Percentiles rank a stretch among this genome's conserved stretches.
These are phyloP conservation scores for Anthoceros angustus DNA, from an alignment of 225 moss, liverwort and hornwort species.

Conservation along the genomic window DNA sequence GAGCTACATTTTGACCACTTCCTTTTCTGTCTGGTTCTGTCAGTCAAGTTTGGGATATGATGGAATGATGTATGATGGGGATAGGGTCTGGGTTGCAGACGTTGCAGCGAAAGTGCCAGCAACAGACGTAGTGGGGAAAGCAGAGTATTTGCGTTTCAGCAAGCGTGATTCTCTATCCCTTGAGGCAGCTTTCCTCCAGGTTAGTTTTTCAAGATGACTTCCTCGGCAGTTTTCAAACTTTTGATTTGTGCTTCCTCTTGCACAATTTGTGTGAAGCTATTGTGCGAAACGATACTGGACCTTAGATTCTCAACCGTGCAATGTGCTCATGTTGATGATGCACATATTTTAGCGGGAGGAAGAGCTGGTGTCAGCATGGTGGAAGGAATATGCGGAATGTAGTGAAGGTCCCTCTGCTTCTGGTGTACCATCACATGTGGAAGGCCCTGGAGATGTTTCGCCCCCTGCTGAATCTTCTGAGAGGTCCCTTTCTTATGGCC, in stretches of 20 bases:
- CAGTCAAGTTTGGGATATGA: background rate
- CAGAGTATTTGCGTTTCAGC: constrained; percentile 92
- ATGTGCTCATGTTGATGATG: constrained; percentile 1
- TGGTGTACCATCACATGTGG: constrained; percentile 13
- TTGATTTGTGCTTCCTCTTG: no score
- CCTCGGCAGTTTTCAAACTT: no score
- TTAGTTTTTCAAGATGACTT: constrained; percentile 12
- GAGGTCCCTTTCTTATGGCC: background rate
- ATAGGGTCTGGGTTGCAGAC: constrained; percentile 39
- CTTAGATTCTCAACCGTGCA: no score
- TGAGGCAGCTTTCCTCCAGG: constrained; percentile 95
- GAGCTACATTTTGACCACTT: background rate
- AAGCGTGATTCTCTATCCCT: constrained; percentile 73
- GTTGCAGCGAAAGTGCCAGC: constrained; percentile 79
- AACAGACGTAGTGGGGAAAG: constrained; percentile 75
- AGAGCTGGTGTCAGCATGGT: constrained; percentile 89
- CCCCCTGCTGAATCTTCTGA: constrained; percentile 13
- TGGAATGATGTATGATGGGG: constrained; percentile 1
- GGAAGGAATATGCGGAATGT: constrained; percentile 93
- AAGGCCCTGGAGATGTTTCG: constrained; percentile 17
- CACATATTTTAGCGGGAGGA: constrained; percentile 56
- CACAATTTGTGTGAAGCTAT: background rate
- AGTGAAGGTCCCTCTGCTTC: constrained; percentile 68
- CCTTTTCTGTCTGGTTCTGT: background rate
- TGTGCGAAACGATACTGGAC: background rate